These are phyloP conservation scores for Trichophyton rubrum DNA, from an alignment of 2,329 filamentous ascomycete genomes.

Conservation along the genomic window DNA sequence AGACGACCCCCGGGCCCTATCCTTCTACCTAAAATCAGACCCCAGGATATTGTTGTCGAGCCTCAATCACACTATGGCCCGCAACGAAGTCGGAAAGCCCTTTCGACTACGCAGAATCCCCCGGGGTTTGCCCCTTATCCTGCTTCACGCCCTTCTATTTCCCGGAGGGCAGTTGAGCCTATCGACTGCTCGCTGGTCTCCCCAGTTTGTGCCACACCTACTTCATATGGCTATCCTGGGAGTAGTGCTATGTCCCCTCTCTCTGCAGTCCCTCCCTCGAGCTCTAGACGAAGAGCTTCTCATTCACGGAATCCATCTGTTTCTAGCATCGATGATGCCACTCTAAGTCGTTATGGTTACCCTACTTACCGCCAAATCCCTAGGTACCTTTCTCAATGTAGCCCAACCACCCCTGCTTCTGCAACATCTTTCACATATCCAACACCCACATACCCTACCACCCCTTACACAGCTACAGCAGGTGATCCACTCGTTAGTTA, in stretches of 20 bases:
- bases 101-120: slow-evolving; percentile 42
- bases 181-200: slow-evolving; percentile 35
- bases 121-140: slow-evolving; percentile 41
- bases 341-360: slow-evolving; percentile 61
- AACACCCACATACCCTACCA: slow-evolving; percentile 16
- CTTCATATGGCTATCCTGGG: slow-evolving; percentile 19
- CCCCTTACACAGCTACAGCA: slow-evolving; percentile 8
- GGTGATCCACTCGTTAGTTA: slow-evolving; percentile 14
- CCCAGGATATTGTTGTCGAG: slow-evolving; percentile 67
- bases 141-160: slow-evolving; percentile 28
- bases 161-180: slow-evolving; percentile 36
- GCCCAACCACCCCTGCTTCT: slow-evolving; percentile 28
- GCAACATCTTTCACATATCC: slow-evolving; percentile 31
- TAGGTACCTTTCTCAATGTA: slow-evolving; percentile 37
- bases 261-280: slow-evolving; percentile 37
- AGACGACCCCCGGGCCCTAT: slow-evolving; percentile 62
- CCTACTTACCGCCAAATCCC: slow-evolving; percentile 73
- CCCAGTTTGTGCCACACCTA: slow-evolving; percentile 28
- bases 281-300: slow-evolving; percentile 19
- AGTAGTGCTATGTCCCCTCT: slow-evolving; percentile 54
- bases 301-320: slow-evolving; percentile 52
- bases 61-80: slow-evolving; percentile 38
- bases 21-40: slow-evolving; percentile 72
- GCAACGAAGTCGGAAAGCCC: slow-evolving; percentile 45
- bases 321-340: slow-evolving; percentile 53